These are phyloP conservation scores for Chrysophaeum taylorii DNA, from an alignment of 352 stramenopile genomes.

Conservation along the genomic window DNA sequence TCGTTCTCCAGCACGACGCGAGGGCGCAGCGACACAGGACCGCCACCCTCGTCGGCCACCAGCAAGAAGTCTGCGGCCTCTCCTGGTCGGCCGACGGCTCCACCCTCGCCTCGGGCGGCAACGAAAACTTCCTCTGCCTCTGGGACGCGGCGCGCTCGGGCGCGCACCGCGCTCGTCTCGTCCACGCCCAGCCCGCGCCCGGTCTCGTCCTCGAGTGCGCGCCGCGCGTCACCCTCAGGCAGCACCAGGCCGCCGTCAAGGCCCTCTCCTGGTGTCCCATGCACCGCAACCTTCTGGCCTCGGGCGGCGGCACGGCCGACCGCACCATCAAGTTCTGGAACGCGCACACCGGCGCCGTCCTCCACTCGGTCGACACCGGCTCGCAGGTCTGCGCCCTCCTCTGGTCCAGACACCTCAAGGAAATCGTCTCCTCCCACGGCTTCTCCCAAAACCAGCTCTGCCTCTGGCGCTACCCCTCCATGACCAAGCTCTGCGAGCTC, in stretches of 20 bases:
- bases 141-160: conserved; percentile 51
- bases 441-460: conserved; percentile 86
- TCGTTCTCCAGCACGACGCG: conserved; percentile 71
- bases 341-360: conserved; percentile 48
- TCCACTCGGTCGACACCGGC: conserved; percentile 78
- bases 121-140: conserved; percentile 81
- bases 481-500: conserved; percentile 79
- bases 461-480: conserved; percentile 86
- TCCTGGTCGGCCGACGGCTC: conserved; percentile 78
- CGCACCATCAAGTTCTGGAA: conserved; percentile 99
- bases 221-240: conserved; percentile 57
- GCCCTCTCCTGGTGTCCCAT: conserved; percentile 97
- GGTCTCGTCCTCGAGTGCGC: conserved; percentile 21
- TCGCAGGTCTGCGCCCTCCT: conserved; percentile 57
- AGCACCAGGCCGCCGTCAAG: conserved; percentile 91
- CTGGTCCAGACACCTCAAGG: conserved; percentile 45
- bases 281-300: conserved; percentile 89
- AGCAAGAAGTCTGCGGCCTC: conserved; percentile 82
- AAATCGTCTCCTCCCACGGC: conserved; percentile 81
- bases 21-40: conserved; percentile 52
- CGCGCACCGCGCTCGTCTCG: background rate
- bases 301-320: conserved; percentile 92
- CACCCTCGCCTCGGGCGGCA: conserved; percentile 76
- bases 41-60: conserved; percentile 64
- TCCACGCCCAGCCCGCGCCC: background rate